phyloP scores from a whole-genome alignment of 2,329 filamentous ascomycete species.

The Monilinia laxa region DNA sequence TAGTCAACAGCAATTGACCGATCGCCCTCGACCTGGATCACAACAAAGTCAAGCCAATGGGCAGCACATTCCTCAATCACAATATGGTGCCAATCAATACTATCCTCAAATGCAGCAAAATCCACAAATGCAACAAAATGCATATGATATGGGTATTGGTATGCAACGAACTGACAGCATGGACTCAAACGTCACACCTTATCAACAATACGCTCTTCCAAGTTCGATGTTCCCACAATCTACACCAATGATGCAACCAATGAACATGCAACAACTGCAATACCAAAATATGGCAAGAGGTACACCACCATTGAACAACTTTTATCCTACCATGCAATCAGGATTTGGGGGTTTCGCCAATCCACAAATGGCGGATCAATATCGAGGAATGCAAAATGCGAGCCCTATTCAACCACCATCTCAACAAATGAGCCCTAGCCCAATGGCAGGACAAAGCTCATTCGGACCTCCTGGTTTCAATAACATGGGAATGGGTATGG shows the following conservation, averaged over 20 bases:
- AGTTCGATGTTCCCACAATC: conserved; percentile 50
- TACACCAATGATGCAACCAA: conserved; percentile 49
- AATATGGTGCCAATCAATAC: conserved; percentile 50
- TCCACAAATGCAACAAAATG: conserved; percentile 47
- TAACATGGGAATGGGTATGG: conserved; percentile 48
- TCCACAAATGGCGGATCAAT: conserved; percentile 53
- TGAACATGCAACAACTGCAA: conserved; percentile 55
- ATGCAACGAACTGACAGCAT: conserved; percentile 54
- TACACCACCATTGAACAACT: conserved; percentile 55
- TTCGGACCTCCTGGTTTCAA: conserved; percentile 52
- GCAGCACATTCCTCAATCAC: conserved; percentile 44
- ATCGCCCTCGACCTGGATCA: conserved; percentile 57
- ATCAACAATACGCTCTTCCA: conserved; percentile 52
- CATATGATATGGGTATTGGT: conserved; percentile 54
- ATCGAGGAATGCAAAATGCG: conserved; percentile 52
- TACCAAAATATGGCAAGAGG: conserved; percentile 57
- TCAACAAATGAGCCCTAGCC: conserved; percentile 45
- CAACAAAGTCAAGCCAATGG: conserved; percentile 50
- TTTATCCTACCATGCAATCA: conserved; percentile 56
- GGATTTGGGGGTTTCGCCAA: conserved; percentile 55
- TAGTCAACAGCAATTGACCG: conserved; percentile 44
- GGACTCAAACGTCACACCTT: conserved; percentile 52
- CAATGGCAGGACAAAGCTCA: conserved; percentile 45
- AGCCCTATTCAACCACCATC: conserved; percentile 47
- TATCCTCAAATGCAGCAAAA: conserved; percentile 50